Base-by-base conservation (phyloP, 1,284 basidiomycete genomes). In the Volvariella volvacea region DNA sequence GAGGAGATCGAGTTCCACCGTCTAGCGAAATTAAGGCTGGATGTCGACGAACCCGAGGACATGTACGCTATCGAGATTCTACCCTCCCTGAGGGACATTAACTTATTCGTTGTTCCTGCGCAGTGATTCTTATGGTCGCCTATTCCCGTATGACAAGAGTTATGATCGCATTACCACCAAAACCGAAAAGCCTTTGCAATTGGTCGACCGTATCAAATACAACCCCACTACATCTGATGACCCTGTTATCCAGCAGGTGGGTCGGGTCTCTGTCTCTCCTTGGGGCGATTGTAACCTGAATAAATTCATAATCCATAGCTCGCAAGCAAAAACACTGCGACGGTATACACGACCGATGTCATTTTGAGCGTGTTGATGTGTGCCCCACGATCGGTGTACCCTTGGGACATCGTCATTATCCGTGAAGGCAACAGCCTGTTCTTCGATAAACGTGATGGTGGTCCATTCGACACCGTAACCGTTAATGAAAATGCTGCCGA, bases 401-500 rank as follows among this genome's bases (percentile, higher is more conserved):
- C 96, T 19, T 99, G 96, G 96, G 96, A 99, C 63, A 92, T 99
- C 50, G 88, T 99, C 52, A 87, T 99, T 55, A 78, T 92, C 42
- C 85, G 92, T 43, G 91, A 96, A 59, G 93, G 92, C 33, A 85
- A 93, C 69, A 91, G 88, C 63, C 68, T 99, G 19, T 99, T 92
- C 76, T 81, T 99, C 53, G 96, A 99, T 75, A 99, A 99, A 70
- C 89, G 96, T 47, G 93, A 96, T 62, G 94, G 94, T 22, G 95
- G 95, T 45, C 88, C 95, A 1, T 97, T 99, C 55, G 90, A 99
- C 67, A 96, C 88, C 44, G 85, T 98, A 48, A 97, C 94, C 15
- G 96, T 99, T 59, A 99, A 99, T 68, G 96, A 99, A 72, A 99
- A 99, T 63, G 93, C 96, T 3, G 77, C 85, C 4, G 96, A 99